Percentiles rank a stretch among this genome's conserved stretches.
phyloP scores from a whole-genome alignment of 2,329 filamentous ascomycete species.

The Aspergillus caelatus region DNA sequence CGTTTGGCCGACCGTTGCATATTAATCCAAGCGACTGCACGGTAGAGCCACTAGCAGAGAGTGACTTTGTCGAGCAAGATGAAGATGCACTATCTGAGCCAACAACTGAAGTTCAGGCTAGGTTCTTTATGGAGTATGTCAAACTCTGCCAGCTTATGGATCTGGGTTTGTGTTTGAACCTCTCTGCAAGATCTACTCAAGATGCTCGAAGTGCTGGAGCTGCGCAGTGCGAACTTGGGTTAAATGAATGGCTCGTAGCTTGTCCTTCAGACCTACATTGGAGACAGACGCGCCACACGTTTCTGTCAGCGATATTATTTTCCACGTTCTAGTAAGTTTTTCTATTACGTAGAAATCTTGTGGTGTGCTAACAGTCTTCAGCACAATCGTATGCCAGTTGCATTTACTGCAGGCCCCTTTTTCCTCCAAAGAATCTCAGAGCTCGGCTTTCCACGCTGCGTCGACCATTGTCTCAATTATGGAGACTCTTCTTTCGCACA shows the following conservation, averaged over 20 bases:
- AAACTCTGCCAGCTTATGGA: conserved; percentile 21
- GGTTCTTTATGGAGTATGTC: conserved; percentile 18
- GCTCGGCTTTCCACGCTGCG: conserved; percentile 17
- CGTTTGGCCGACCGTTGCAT: conserved; percentile 19
- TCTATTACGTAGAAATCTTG: no score
- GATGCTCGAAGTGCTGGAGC: conserved; percentile 8
- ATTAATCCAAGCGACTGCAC: conserved; percentile 16
- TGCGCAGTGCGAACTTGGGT: conserved; percentile 16
- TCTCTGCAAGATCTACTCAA: conserved; percentile 12
- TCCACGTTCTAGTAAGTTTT: conserved; percentile 16
- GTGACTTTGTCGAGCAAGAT: conserved; percentile 15
- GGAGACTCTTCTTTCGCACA: conserved; percentile 14
- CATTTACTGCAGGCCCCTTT: conserved; percentile 12
- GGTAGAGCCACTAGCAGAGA: conserved; percentile 9
- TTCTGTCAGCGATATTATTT: conserved; percentile 13
- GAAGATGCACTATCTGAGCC: background rate
- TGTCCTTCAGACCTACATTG: conserved; percentile 16
- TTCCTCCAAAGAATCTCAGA: conserved; percentile 9
- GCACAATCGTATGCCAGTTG: conserved; percentile 18
- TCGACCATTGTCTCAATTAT: conserved; percentile 16
- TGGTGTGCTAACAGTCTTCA: background rate
- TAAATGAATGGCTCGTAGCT: conserved; percentile 17
- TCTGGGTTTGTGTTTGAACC: conserved; percentile 14
- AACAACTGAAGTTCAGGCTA: background rate
- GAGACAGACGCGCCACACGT: conserved; percentile 13